A percentile compares a stretch with the other conserved stretches of the same genome.
Evolutionary conservation across 176 grass and related monocot species (phyloP).

Genomic region (Aegilops longissima): DNA sequence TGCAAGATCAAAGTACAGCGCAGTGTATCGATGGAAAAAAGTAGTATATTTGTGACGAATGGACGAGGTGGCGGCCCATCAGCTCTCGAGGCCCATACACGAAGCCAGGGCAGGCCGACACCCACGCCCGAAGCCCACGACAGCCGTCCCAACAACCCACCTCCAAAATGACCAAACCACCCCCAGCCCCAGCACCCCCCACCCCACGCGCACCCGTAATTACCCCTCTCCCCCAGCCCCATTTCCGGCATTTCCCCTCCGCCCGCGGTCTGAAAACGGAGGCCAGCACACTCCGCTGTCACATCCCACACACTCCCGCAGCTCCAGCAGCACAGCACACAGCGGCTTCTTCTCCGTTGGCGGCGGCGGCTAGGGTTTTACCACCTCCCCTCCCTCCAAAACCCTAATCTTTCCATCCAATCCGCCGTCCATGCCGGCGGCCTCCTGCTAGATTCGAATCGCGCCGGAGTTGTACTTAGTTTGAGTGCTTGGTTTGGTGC

Average conservation of each 20-base stretch:
- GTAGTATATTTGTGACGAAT: too few species aligned
- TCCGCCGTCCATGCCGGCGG: conserved; percentile 15
- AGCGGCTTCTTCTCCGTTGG: neutral
- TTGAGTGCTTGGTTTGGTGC: neutral
- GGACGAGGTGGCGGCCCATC: too few species aligned
- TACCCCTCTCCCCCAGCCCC: neutral
- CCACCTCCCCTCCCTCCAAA: neutral
- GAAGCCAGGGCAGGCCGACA: neutral
- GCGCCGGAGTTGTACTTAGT: neutral
- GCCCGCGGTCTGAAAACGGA: conserved; percentile 1
- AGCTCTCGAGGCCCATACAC: neutral
- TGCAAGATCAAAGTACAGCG: too few species aligned
- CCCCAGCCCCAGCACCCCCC: neutral
- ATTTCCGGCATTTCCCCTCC: neutral
- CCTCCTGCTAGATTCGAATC: conserved; percentile 1
- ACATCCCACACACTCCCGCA: neutral
- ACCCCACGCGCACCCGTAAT: neutral
- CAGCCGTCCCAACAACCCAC: neutral
- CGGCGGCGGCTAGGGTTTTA: conserved; percentile 66
- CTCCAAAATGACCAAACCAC: neutral
- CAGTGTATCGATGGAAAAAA: too few species aligned
- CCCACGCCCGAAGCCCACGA: neutral
- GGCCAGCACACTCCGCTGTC: neutral
- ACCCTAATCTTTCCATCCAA: neutral
- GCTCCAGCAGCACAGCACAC: neutral